Conservation (phyloP, 106 monocot genomes). For the Acanthochlamys bracteata region DNA sequence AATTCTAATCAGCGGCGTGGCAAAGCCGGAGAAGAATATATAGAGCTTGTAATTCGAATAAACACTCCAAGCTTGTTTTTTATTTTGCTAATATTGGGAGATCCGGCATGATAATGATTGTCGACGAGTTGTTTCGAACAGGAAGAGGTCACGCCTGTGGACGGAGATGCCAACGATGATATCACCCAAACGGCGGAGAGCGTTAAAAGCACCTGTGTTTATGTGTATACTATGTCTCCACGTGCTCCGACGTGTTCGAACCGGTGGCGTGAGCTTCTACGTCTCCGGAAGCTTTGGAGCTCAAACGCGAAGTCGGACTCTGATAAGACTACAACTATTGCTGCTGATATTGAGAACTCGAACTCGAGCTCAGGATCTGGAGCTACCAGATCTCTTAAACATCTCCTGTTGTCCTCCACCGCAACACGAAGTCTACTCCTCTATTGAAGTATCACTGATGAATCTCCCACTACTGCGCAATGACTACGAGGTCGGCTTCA, state of each 20-base stretch:
- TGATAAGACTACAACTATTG: background rate
- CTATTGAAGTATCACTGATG: slow-evolving; percentile 25
- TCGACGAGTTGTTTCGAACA: slow-evolving; percentile 84
- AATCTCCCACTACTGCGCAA: slow-evolving; percentile 67
- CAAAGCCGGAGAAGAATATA: too few species aligned
- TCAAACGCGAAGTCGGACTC: background rate
- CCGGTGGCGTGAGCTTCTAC: slow-evolving; percentile 52
- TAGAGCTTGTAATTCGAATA: too few species aligned
- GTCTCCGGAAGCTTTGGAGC: slow-evolving; percentile 22
- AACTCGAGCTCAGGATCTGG: background rate
- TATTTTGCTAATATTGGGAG: slow-evolving; percentile 9
- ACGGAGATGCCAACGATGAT: background rate
- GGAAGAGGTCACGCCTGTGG: slow-evolving; percentile 20
- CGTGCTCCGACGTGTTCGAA: slow-evolving; percentile 67
- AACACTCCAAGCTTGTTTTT: too few species aligned
- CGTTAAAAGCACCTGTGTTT: slow-evolving; percentile 13
- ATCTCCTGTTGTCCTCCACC: slow-evolving; percentile 22
- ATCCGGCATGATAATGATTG: slow-evolving; percentile 53
- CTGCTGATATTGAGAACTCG: background rate
- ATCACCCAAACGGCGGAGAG: slow-evolving; percentile 1
- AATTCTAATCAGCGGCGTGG: too few species aligned
- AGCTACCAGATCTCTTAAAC: slow-evolving; percentile 18
- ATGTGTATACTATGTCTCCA: slow-evolving; percentile 46
- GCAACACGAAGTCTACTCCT: slow-evolving; percentile 18
- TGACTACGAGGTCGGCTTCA: background rate